These are phyloP conservation scores for Fusarium sp. DNA, from an alignment of 2,329 filamentous ascomycete genomes.

Conservation along the genomic window DNA sequence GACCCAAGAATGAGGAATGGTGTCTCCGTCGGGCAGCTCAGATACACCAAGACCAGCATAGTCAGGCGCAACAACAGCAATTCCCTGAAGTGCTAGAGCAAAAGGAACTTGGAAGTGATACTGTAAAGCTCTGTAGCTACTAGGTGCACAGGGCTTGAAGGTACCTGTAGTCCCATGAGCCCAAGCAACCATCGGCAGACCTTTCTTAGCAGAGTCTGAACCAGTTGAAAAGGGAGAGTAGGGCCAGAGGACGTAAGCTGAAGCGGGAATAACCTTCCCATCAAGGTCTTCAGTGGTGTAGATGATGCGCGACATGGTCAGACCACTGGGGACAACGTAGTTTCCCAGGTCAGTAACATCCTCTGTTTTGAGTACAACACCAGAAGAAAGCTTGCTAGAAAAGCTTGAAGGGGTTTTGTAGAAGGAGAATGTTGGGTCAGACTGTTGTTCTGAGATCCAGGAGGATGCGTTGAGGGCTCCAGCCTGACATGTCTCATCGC, in stretches of 20 bases:
- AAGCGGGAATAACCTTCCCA: constrained; percentile 10
- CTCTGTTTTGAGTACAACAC: background rate
- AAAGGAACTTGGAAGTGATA: constrained; percentile 32
- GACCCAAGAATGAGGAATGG: constrained; percentile 19
- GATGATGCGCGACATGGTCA: constrained; percentile 27
- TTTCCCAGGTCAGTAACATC: constrained; percentile 7
- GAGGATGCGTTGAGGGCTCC: background rate
- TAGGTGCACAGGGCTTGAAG: constrained; percentile 23
- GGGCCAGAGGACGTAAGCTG: constrained; percentile 6
- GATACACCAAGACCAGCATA: constrained; percentile 26
- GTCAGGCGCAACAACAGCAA: constrained; percentile 26
- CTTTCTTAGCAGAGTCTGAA: background rate
- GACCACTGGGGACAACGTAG: constrained; percentile 14
- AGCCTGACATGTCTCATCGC: background rate
- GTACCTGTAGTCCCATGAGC: constrained; percentile 11
- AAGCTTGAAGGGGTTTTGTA: background rate
- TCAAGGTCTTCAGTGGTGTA: constrained; percentile 22
- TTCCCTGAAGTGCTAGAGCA: constrained; percentile 21
- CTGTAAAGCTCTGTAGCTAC: constrained; percentile 21
- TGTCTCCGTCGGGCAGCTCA: constrained; percentile 11
- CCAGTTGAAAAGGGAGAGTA: background rate
- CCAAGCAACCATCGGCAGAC: background rate
- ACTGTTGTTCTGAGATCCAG: constrained; percentile 1
- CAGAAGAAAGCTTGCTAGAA: background rate
- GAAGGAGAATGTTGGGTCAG: background rate